Base-by-base conservation (phyloP, 495 filamentous ascomycete species). In the Penicillium simplicissimum region DNA sequence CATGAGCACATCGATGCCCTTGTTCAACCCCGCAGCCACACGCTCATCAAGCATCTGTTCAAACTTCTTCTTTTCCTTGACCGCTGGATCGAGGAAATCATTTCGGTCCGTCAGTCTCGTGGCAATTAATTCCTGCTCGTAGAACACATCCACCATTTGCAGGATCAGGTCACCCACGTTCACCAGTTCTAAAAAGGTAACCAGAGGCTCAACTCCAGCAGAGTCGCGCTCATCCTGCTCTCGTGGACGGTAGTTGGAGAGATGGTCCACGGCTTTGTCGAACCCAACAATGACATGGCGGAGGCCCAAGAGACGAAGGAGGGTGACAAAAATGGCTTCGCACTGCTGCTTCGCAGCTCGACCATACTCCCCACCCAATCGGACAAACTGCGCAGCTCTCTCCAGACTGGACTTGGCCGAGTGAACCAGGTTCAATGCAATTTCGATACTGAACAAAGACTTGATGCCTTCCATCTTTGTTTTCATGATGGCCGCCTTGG, bases 141-240 rank as follows among this genome's bases (percentile, higher is more conserved):
- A 99, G 75, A 99, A 99, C 19, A 99, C 93, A 68, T 99, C 96
- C 58, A 99, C 85, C 96, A 99, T 99, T 70, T 99, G 96, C 52
- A 96, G 89, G 62, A 99, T 99, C 17, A 99, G 84, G 74, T 99
- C 96, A 54, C 96, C 96, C 4, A 99, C 93, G 70, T 98, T 98
- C 68, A 98, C 96, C 55, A 99, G 84, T 72, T 99, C 96, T 47
- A 99, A 84, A 67, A 99, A 99, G 7, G 91, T 98, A 13, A 97
- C 91, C 1, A 99, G 82, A 2, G 96, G 96, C 48, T 91, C 91
- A 23, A 98, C 95, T 11, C 90, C 92, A 4, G 82, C 69, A 38
- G 78, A 73, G 60, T 86, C 85, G 60, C 92, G 87, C 53, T 90
- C 85, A 35, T 84, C 87, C 40, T 92, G 90, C 67, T 95, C 88